Evolutionary conservation across 805 yeast species (phyloP), one percentile per base, ranked within the genome.

Genomic region (Jamesozyma spencerorum): DNA sequence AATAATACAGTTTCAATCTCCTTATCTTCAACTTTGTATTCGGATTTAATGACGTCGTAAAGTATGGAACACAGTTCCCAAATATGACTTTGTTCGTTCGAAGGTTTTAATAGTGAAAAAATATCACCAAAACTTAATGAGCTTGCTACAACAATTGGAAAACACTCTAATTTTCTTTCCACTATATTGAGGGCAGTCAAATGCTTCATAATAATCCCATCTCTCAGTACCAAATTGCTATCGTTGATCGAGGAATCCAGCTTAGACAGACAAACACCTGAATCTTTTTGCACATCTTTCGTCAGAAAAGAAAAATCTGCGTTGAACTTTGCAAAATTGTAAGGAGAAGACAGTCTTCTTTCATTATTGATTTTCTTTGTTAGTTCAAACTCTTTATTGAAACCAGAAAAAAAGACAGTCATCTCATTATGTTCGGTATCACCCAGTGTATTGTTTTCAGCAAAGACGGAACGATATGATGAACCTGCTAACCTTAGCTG

Each of bases 31-130:
- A 54, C 47, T 8, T 43, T 45, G 4, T 50, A 50, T 5, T 54
- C 35, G 4, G 58, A 18, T 4, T 37, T 35, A 19, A 53, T 45
- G 15, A 64, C 63, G 54, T 78, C 85, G 59, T 82, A 82, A 33
- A 87, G 63, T 17, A 77, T 69, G 1, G 84, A 72, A 1, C 81
- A 73, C 33, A 83, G 62, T n/a, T 67, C 65, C 75, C 86, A 73
- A 11, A 70, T 48, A 3, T 55, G 51, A 22, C 47, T 68, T 10
- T 60, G 60, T 1, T 43, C 26, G 6, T 51, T 44, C 7, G 47
- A 30, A 6, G 38, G 17, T 4, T 40, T 45, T 6, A 47, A 37
- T 8, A 47, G 47, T 43, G 24, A 50, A 33, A 39, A 50, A 39
- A 39, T 44, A 34, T 53, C 45, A 12, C 63, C 48, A 15, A 63